Base-by-base conservation (phyloP, 2,329 filamentous ascomycete genomes). In the Claviceps quebecensis region DNA sequence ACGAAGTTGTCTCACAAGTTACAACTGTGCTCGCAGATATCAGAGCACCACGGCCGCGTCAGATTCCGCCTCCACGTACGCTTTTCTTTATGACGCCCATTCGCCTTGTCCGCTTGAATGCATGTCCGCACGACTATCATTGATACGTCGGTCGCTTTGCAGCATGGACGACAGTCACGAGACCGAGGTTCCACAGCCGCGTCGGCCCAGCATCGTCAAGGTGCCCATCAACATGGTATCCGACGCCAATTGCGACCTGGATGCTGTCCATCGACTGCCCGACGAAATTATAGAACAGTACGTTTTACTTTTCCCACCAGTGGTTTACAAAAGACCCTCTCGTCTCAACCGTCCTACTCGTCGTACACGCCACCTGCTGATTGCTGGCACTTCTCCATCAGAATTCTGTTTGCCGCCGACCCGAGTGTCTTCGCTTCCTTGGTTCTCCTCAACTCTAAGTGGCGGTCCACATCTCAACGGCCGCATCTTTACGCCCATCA, bases 281-380 rank as follows among this genome's bases (percentile, higher is more conserved):
- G 78, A 83, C 64, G 81, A 85, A 64, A 85, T 86, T 53, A 83
- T 86, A 58, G 70, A 83, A 61, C 79, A 84, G 82, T 85, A 67
- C 65, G 77, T 13, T 23, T 11, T 17, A 13, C 14, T n/a, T 40
- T n/a, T n/a, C 16, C 2, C 16, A 9, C 2, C 19, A 26, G 47
- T 22, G 45, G 29, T 16, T 29, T 16, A 43, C 5, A 44, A n/a
- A 26, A 23, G 11, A 16, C 13, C 7, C 41, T 26, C 41, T 19
- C 2, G 4, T 16, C 22, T 14, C 19, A 4, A 41, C 17, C 9
- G 4, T 34, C 29, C 29, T 34, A 11, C 29, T n/a, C n/a, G n/a
- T n/a, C n/a, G n/a, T n/a, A n/a, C n/a, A n/a, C n/a, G n/a, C n/a
- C n/a, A n/a, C n/a, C n/a, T n/a, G n/a, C n/a, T n/a, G n/a, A n/a